Evolutionary conservation across 2,329 filamentous ascomycete genomes (phyloP).

Genomic region (Diaporthe sp.): DNA sequence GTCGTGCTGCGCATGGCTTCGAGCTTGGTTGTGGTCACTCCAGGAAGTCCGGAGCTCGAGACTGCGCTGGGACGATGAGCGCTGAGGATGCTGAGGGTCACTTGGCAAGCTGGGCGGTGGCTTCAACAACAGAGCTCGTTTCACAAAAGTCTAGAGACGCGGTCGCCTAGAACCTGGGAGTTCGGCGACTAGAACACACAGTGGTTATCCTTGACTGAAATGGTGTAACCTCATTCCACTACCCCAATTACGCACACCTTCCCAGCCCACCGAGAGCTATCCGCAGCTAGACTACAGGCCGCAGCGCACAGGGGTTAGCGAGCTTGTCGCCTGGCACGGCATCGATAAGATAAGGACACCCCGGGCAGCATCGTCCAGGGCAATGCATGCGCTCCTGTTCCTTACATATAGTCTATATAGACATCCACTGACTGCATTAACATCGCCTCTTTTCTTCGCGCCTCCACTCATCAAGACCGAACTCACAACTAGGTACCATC

Average conservation of each 20-base stretch:
- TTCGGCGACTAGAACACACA: not conserved
- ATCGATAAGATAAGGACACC: conserved; percentile 23
- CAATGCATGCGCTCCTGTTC: conserved; percentile 10
- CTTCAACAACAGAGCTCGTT: conserved; percentile 1
- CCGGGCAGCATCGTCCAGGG: not conserved
- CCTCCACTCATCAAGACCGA: not conserved
- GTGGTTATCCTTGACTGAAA: conserved; percentile 4
- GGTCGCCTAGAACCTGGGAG: conserved; percentile 1
- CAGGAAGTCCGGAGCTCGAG: conserved; percentile 29
- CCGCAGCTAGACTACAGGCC: conserved; percentile 13
- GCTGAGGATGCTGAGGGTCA: not conserved
- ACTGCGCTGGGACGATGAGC: conserved; percentile 7
- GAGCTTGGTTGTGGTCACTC: not conserved
- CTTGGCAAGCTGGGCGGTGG: conserved; percentile 21
- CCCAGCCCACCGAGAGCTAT: conserved; percentile 34
- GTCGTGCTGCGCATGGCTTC: conserved; percentile 48
- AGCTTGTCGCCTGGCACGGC: not conserved
- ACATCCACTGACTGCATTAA: conserved; percentile 20
- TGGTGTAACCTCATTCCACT: conserved; percentile 30
- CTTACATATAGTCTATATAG: not conserved
- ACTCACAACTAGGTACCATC: not conserved
- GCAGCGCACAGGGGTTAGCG: conserved; percentile 7
- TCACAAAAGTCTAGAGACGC: not conserved
- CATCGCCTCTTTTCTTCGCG: not conserved
- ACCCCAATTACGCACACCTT: conserved; percentile 22